Evolutionary conservation across 2,329 filamentous ascomycete species (phyloP).

Genomic region (Colletotrichum truncatum): DNA sequence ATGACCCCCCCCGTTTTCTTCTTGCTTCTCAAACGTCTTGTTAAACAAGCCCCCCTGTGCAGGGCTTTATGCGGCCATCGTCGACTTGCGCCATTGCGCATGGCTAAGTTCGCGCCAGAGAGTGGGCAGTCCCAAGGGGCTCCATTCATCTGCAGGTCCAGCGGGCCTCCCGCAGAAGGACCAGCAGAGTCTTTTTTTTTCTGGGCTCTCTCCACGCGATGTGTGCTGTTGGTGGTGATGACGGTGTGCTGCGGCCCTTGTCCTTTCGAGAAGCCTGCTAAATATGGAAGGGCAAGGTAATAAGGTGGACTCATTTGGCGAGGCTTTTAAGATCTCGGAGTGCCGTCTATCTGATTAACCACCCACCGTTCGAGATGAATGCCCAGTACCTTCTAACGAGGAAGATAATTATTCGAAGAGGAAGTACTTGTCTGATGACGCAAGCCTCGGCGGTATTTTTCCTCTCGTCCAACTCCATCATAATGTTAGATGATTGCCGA

Average conservation of each 20-base stretch:
- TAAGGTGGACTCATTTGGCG: neutral
- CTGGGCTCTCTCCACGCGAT: constrained; percentile 18
- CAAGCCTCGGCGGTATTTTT: no score
- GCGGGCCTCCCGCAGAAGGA: constrained; percentile 25
- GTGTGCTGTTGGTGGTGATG: neutral
- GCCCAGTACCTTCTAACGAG: no score
- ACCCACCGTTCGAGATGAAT: no score
- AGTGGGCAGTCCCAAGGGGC: neutral
- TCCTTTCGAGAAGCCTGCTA: constrained; percentile 26
- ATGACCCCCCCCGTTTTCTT: neutral
- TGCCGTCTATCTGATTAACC: no score
- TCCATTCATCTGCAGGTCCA: constrained; percentile 28
- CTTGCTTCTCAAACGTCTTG: no score
- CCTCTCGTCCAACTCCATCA: no score
- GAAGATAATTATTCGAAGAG: no score
- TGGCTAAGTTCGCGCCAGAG: constrained; percentile 16
- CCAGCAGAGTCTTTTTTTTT: neutral
- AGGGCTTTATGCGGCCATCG: constrained; percentile 17
- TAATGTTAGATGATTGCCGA: no score
- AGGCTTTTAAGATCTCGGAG: neutral
- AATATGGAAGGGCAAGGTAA: constrained; percentile 2
- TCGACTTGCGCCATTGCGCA: constrained; percentile 23
- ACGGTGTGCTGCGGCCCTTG: neutral
- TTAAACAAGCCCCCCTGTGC: constrained; percentile 8
- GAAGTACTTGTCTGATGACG: no score